Conservation (phyloP, 2,329 filamentous ascomycete species). For the Shiraia bambusicola region DNA sequence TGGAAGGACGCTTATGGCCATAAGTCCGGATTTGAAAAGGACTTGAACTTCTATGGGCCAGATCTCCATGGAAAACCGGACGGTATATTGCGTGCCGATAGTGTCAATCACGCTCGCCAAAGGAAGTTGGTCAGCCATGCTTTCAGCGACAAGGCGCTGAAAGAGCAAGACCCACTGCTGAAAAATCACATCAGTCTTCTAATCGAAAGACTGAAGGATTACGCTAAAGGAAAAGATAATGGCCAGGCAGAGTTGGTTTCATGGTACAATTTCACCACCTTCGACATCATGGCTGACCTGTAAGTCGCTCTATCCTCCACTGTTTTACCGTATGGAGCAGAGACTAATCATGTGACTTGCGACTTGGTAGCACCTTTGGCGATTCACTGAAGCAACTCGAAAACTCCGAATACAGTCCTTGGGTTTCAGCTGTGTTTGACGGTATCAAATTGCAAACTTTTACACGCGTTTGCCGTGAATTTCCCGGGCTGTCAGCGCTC, state of each 20-base stretch:
- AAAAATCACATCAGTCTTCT: conserved; percentile 42
- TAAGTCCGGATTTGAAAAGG: conserved; percentile 33
- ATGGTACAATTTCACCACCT: conserved; percentile 31
- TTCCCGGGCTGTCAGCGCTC: conserved; percentile 10
- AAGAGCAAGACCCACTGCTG: conserved; percentile 40
- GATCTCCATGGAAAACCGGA: conserved; percentile 30
- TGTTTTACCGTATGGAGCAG: no score
- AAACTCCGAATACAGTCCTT: conserved; percentile 23
- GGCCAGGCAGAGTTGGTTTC: conserved; percentile 20
- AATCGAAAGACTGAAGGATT: conserved; percentile 37
- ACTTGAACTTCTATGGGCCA: conserved; percentile 35
- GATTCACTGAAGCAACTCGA: conserved; percentile 26
- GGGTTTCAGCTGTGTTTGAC: conserved; percentile 30
- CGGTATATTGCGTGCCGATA: conserved; percentile 32
- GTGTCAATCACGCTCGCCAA: conserved; percentile 37
- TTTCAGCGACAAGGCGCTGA: conserved; percentile 43
- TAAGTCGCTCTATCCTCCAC: neutral
- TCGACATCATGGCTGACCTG: conserved; percentile 16
- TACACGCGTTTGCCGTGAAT: conserved; percentile 4
- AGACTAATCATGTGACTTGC: neutral
- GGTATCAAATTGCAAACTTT: conserved; percentile 10
- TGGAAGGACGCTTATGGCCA: conserved; percentile 47
- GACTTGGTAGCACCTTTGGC: conserved; percentile 34
- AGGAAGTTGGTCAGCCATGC: conserved; percentile 41
- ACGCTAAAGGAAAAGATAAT: conserved; percentile 6